Conservation (phyloP, 805 yeast species). For the Yamadazyma laniorum region DNA sequence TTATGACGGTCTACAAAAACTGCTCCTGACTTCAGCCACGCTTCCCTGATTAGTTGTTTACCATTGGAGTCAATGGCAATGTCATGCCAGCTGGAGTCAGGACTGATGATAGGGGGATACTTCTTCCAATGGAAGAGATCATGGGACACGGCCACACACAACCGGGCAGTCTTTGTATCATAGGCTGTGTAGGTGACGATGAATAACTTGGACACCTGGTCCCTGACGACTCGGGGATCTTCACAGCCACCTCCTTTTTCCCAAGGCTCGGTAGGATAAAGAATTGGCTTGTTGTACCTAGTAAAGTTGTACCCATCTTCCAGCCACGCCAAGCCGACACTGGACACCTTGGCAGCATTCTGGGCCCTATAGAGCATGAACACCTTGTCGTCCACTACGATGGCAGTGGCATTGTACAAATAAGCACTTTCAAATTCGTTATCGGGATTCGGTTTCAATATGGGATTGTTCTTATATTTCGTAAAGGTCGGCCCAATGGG, state of each 20-base stretch:
- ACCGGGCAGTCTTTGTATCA: slow-evolving; percentile 32
- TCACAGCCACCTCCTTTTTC: slow-evolving; percentile 43
- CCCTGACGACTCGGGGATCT: slow-evolving; percentile 42
- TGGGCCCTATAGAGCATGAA: slow-evolving; percentile 41
- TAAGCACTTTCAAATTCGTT: slow-evolving; percentile 38
- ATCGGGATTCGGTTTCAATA: slow-evolving; percentile 36
- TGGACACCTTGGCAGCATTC: slow-evolving; percentile 28
- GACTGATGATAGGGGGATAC: slow-evolving; percentile 32
- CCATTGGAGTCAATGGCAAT: slow-evolving; percentile 27
- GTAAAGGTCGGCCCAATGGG: slow-evolving; percentile 42
- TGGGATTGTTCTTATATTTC: slow-evolving; percentile 36
- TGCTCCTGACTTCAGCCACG: slow-evolving; percentile 45
- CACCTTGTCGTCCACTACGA: slow-evolving; percentile 37
- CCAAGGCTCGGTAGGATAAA: slow-evolving; percentile 38
- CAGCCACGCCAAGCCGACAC: slow-evolving; percentile 43
- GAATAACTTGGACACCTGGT: slow-evolving; percentile 33
- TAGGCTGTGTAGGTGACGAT: slow-evolving; percentile 43
- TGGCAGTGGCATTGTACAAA: slow-evolving; percentile 43
- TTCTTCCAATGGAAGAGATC: slow-evolving; percentile 40
- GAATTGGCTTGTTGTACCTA: slow-evolving; percentile 29
- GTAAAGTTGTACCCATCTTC: slow-evolving; percentile 35
- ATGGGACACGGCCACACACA: slow-evolving; percentile 38
- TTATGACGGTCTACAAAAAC: slow-evolving; percentile 29
- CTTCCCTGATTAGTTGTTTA: slow-evolving; percentile 23
- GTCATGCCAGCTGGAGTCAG: slow-evolving; percentile 29